A percentile compares a stretch with the other conserved stretches of the same genome.
phyloP scores from a whole-genome alignment of 2,329 filamentous ascomycete genomes.

The Xylaria sp. region DNA sequence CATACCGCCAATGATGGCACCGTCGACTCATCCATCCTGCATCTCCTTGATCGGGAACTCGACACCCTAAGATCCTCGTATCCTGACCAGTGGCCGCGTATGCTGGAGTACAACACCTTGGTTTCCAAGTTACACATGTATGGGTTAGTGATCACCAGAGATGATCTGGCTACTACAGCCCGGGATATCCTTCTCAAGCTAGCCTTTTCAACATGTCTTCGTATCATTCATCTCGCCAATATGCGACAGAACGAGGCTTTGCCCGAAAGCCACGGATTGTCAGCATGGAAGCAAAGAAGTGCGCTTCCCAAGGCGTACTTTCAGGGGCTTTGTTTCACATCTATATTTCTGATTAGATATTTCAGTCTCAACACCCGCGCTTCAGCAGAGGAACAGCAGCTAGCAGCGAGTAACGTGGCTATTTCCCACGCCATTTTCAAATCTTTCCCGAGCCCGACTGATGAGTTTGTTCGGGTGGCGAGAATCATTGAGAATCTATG shows the following conservation, averaged over 20 bases:
- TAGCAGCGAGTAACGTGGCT: slow-evolving; percentile 47
- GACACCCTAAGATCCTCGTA: slow-evolving; percentile 41
- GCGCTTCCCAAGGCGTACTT: slow-evolving; percentile 46
- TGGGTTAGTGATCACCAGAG: slow-evolving; percentile 44
- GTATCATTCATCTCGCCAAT: slow-evolving; percentile 46
- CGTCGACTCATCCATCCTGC: slow-evolving; percentile 46
- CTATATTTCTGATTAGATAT: slow-evolving; percentile 49
- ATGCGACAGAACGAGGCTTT: slow-evolving; percentile 35
- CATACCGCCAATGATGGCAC: slow-evolving; percentile 44
- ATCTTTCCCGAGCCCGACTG: slow-evolving; percentile 37
- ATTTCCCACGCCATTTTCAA: slow-evolving; percentile 47
- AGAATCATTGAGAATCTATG: slow-evolving; percentile 46
- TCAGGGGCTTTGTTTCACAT: slow-evolving; percentile 47
- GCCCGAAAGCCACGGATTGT: slow-evolving; percentile 31
- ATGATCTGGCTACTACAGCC: slow-evolving; percentile 36
- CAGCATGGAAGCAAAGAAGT: slow-evolving; percentile 35
- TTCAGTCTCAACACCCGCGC: slow-evolving; percentile 44
- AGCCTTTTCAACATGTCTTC: slow-evolving; percentile 45
- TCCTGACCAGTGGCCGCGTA: slow-evolving; percentile 44
- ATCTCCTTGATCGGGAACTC: slow-evolving; percentile 47
- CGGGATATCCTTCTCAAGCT: slow-evolving; percentile 46
- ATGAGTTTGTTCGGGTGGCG: slow-evolving; percentile 45
- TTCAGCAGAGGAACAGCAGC: slow-evolving; percentile 46
- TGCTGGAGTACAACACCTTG: slow-evolving; percentile 44
- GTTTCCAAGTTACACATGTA: slow-evolving; percentile 48